A percentile compares a stretch with the other conserved stretches of the same genome.
Conservation (phyloP, 257 asterid species). For the Haberlea rhodopensis region DNA sequence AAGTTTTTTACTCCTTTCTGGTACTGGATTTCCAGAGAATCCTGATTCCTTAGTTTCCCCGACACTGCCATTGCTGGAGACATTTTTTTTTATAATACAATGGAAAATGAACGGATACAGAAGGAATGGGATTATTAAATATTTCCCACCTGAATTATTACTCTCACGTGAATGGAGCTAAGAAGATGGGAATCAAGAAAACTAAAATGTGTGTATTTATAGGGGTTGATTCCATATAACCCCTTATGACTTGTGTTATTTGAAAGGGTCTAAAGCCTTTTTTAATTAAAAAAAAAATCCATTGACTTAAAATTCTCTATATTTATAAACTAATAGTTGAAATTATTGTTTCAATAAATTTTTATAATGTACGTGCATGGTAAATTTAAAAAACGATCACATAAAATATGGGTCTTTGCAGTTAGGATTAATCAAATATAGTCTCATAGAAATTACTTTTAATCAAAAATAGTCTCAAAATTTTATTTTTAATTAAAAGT, state of each 20-base stretch:
- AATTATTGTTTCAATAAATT: too few species aligned
- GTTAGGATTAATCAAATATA: too few species aligned
- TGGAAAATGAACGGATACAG: background rate
- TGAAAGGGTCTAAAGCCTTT: too few species aligned
- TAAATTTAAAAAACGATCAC: too few species aligned
- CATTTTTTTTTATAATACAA: slow-evolving; percentile 35
- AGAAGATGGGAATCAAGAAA: slow-evolving; percentile 32
- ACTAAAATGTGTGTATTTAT: slow-evolving; percentile 32
- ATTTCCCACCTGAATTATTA: slow-evolving; percentile 5
- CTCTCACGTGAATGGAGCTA: background rate
- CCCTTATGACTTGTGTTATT: background rate
- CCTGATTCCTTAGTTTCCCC: slow-evolving; percentile 7
- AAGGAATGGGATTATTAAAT: background rate
- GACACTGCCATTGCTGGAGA: slow-evolving; percentile 45
- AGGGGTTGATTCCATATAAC: too few species aligned
- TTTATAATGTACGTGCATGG: too few species aligned
- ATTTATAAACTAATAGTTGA: background rate
- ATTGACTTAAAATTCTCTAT: too few species aligned
- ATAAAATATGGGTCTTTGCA: too few species aligned
- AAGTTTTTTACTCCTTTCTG: slow-evolving; percentile 72
- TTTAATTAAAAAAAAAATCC: too few species aligned
- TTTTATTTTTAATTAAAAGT: too few species aligned
- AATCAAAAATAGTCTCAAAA: too few species aligned
- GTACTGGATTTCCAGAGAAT: slow-evolving; percentile 35
- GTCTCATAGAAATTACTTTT: too few species aligned